phyloP scores from a whole-genome alignment of 2,329 filamentous ascomycete genomes.

The Lasiodiplodia gonubiensis region DNA sequence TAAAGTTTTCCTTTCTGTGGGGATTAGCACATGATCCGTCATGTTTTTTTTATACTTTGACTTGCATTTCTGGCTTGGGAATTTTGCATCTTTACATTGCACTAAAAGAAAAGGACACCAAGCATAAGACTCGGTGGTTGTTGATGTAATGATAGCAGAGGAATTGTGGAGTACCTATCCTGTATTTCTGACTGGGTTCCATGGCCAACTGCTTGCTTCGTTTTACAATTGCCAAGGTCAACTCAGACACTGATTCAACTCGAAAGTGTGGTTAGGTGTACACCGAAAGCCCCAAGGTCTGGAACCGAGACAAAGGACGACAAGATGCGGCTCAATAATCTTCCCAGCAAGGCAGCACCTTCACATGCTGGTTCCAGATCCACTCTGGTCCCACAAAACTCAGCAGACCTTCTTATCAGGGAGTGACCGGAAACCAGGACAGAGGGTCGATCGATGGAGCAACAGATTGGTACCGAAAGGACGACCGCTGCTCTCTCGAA shows the following conservation, averaged over 20 bases:
- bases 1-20: background rate
- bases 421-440: background rate
- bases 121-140: background rate
- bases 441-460: background rate
- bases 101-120: conserved; percentile 6
- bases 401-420: background rate
- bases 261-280: too few species aligned
- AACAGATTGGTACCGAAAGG: background rate
- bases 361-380: background rate
- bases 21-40: background rate
- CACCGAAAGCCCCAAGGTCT: too few species aligned
- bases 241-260: too few species aligned
- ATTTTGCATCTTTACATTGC: background rate
- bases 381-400: background rate
- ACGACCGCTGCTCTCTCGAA: background rate
- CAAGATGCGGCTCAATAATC: background rate
- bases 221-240: too few species aligned
- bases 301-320: too few species aligned
- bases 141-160: conserved; percentile 9
- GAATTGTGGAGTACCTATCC: background rate
- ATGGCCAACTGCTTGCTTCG: too few species aligned
- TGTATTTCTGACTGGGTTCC: too few species aligned
- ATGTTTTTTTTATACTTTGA: background rate
- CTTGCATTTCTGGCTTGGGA: conserved; percentile 12
- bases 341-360: background rate